Base-by-base conservation (phyloP, 192 early-diverging fungal genomes). In the Umbelopsis sp. region DNA sequence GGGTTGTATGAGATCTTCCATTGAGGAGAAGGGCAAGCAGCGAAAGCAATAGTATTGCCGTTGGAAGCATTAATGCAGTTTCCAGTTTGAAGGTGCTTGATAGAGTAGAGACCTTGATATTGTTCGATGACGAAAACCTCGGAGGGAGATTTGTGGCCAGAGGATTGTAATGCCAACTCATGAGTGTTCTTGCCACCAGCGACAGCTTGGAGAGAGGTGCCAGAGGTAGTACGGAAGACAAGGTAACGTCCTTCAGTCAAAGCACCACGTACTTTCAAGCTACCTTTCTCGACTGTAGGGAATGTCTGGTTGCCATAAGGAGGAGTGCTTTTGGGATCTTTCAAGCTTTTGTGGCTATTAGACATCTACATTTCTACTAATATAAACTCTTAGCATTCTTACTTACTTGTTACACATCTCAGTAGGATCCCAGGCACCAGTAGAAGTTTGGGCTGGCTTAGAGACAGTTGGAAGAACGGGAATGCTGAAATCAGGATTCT, bases 381-480 rank as follows among this genome's bases (percentile, higher is more conserved):
- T 24, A 0, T 12, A 26, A 4, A 9, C 14, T 2, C 0, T 1
- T 10, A 25, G 24, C 6, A 0, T 7, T 22, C 8, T 4, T 41
- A 62, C 56, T 62, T 16, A 62, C 56, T 6, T 31, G 8, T 67
- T 36, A 10, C 66, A 67, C 66, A 67, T 67, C 66, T 67, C 36
- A 21, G 71, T 72, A 26, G 71, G 71, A 45, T 72, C 71, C 71
- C 71, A 72, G 14, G 16, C 44, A 32, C 69, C 69, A 9, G 22
- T 3, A 0, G 56, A 65, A 32, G 14, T 49, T 14, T 10, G 9
- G 31, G 71, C 54, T 1, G 71, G 71, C 44, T 72, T 72, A 41
- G 71, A 3, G 20, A 65, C 21, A 17, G 54, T 72, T 9, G 62
- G 56, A 43, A 72, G 32, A 14, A 21, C 21, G 50, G 71, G 71